These are phyloP conservation scores for Cryptomeria japonica DNA, from an alignment of 75 land plant genomes.

Conservation along the genomic window DNA sequence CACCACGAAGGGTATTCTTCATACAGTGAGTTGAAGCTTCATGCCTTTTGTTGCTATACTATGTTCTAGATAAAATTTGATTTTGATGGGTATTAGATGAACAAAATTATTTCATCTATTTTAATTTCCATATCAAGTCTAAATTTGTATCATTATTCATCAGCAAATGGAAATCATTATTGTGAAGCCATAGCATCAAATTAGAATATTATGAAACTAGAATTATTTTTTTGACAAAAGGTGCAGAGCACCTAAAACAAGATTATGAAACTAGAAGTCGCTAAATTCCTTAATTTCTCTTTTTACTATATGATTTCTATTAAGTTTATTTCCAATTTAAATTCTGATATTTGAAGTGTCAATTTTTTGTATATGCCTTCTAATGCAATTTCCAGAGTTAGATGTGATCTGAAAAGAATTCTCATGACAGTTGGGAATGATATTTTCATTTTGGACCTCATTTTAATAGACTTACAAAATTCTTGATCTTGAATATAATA, in stretches of 20 bases:
- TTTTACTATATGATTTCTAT: background rate
- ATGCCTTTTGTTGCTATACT: background rate
- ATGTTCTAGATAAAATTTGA: background rate
- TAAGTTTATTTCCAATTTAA: background rate
- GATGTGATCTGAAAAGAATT: background rate
- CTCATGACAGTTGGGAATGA: background rate
- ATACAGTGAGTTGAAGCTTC: conserved; percentile 40
- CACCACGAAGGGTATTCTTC: conserved; percentile 91
- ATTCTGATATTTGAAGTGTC: background rate
- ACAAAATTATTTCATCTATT: background rate
- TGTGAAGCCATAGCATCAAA: background rate
- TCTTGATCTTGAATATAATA: background rate
- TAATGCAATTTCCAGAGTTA: background rate
- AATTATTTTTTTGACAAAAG: too few species aligned
- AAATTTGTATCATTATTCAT: background rate
- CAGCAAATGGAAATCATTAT: background rate
- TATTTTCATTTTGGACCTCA: background rate
- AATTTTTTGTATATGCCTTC: background rate
- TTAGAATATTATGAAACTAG: background rate
- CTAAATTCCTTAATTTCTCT: background rate
- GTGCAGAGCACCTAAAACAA: too few species aligned
- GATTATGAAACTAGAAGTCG: too few species aligned
- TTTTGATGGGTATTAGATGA: background rate
- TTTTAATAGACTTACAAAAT: background rate
- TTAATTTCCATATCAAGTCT: background rate